A percentile compares a stretch with the other conserved stretches of the same genome.
phyloP scores from a whole-genome alignment of 768 basidiomycete genomes.

The Mycena rosella region DNA sequence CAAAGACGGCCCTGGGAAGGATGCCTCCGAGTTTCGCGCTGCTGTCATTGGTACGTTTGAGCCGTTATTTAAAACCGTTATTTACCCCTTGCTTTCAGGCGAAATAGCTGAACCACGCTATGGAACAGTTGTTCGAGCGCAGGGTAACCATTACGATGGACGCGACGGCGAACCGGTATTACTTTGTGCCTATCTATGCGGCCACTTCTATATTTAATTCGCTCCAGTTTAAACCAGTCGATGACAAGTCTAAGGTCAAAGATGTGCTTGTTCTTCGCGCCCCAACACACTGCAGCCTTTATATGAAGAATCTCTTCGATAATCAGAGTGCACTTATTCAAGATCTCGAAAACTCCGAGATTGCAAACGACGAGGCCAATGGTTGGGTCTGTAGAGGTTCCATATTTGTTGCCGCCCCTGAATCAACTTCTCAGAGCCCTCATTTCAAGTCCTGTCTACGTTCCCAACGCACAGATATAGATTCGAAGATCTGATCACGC shows the following conservation, averaged over 20 bases:
- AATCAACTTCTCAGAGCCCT: neutral
- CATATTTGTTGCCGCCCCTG: neutral
- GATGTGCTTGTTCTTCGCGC: slow-evolving; percentile 7
- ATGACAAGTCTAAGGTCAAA: slow-evolving; percentile 16
- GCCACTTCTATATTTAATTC: no score
- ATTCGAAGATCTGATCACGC: neutral
- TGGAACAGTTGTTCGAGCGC: neutral
- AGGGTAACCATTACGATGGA: slow-evolving; percentile 5
- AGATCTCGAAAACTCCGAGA: neutral
- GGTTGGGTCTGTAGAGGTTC: no score
- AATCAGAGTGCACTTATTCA: neutral
- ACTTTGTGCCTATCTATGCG: no score
- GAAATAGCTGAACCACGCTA: neutral
- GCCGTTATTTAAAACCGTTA: neutral
- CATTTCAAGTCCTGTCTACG: neutral
- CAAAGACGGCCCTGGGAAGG: neutral
- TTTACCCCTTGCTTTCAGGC: neutral
- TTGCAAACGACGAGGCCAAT: no score
- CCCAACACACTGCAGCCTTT: neutral
- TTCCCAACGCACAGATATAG: neutral
- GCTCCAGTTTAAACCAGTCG: slow-evolving; percentile 5
- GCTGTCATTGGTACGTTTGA: neutral
- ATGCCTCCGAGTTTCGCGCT: neutral
- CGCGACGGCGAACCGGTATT: neutral
- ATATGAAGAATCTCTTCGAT: neutral